These are phyloP conservation scores for Metrosideros polymorpha DNA, from an alignment of 441 rosid genomes.

Conservation along the genomic window DNA sequence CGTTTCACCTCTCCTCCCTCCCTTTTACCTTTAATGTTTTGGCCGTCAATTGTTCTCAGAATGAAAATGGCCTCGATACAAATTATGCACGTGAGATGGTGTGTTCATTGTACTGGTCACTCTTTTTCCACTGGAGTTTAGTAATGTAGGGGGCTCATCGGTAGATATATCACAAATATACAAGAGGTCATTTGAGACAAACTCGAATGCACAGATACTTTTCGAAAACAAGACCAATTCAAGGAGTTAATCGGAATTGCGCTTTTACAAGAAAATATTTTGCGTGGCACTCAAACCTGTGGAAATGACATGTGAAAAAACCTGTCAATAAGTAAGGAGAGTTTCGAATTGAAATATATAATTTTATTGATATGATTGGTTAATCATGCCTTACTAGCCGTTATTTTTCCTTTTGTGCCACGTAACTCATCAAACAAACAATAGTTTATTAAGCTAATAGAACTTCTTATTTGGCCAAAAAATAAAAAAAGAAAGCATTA, in stretches of 20 bases:
- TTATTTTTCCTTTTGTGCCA: not conserved
- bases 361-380: not conserved
- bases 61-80: too few relatives aligned
- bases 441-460: not conserved
- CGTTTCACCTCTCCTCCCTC: too few relatives aligned
- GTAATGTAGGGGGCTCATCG: too few relatives aligned
- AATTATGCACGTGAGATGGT: too few relatives aligned
- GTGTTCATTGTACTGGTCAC: too few relatives aligned
- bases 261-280: not conserved
- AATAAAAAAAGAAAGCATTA: not conserved
- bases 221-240: not conserved
- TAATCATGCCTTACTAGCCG: not conserved
- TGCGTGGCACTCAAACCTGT: not conserved
- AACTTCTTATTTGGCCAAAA: not conserved
- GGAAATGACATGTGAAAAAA: not conserved
- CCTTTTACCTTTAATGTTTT: too few relatives aligned
- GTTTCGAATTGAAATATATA: not conserved
- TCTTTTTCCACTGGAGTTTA: too few relatives aligned
- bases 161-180: too few relatives aligned
- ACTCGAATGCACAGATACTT: not conserved
- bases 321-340: not conserved
- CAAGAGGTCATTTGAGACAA: not conserved
- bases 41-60: too few relatives aligned
- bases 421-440: not conserved
- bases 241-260: not conserved